These are phyloP conservation scores for Fistulifera pelliculosa DNA, from an alignment of 108 stramenopile species.

Conservation along the genomic window DNA sequence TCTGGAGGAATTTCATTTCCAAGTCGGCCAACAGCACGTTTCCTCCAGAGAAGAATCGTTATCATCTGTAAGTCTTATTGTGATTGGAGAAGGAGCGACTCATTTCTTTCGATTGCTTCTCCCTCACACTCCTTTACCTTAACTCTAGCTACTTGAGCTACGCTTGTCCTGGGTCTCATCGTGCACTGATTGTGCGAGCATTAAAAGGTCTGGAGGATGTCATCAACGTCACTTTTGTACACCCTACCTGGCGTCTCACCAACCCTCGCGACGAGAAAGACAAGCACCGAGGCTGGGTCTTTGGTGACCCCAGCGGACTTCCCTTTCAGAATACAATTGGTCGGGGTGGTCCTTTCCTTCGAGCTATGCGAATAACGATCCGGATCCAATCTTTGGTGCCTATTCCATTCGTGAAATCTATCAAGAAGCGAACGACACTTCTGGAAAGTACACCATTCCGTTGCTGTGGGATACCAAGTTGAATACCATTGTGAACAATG, in stretches of 20 bases:
- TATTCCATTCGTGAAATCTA: conserved; percentile 41
- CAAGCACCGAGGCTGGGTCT: conserved; percentile 90
- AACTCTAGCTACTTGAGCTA: conserved; percentile 35
- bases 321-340: conserved; percentile 59
- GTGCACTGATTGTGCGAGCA: conserved; percentile 71
- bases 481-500: conserved; percentile 94
- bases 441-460: conserved; percentile 92
- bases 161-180: conserved; percentile 77
- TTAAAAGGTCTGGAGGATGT: conserved; percentile 89
- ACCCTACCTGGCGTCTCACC: conserved; percentile 83
- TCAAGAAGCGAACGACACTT: conserved; percentile 47
- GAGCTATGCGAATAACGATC: conserved; percentile 56
- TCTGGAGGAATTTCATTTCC: conserved; percentile 50
- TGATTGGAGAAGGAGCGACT: too few species aligned
- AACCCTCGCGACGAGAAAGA: conserved; percentile 61
- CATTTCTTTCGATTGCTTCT: too few species aligned
- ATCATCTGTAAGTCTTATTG: conserved; percentile 33
- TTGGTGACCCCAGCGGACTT: conserved; percentile 53
- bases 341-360: conserved; percentile 70
- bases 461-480: conserved; percentile 92
- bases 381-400: conserved; percentile 46
- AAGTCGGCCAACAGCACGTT: conserved; percentile 48
- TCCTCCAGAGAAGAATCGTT: conserved; percentile 62
- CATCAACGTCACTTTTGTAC: conserved; percentile 71
- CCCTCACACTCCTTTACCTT: too few species aligned